phyloP scores from a whole-genome alignment of 202 grass and related monocot species.

The Brachypodium distachyon region DNA sequence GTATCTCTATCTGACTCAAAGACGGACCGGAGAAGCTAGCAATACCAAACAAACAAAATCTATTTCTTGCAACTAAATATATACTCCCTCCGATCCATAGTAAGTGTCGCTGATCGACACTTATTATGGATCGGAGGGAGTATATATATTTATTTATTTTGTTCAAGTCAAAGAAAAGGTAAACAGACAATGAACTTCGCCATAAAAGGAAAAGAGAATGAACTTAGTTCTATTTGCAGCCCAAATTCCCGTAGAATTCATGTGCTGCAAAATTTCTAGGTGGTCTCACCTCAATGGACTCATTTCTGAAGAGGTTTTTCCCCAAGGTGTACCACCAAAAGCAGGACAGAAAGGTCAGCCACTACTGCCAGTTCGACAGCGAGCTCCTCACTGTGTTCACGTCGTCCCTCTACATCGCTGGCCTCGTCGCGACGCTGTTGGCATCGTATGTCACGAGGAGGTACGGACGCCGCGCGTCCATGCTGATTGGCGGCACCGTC shows the following conservation, averaged over 20 bases:
- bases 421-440: slow-evolving; percentile 56
- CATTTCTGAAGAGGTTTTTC: slow-evolving; percentile 79
- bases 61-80: not conserved
- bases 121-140: no score
- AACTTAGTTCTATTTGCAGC: not conserved
- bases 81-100: no score
- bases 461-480: slow-evolving; percentile 66
- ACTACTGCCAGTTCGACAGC: slow-evolving; percentile 80
- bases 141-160: no score
- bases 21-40: not conserved
- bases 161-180: no score
- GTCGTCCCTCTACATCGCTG: slow-evolving; percentile 69
- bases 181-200: no score
- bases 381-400: slow-evolving; percentile 74
- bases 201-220: no score
- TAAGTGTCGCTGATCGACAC: no score
- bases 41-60: not conserved
- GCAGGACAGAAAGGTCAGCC: slow-evolving; percentile 34
- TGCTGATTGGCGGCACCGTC: slow-evolving; percentile 57
- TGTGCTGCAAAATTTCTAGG: slow-evolving; percentile 18
- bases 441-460: slow-evolving; percentile 52
- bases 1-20: not conserved
- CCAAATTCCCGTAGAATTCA: not conserved
- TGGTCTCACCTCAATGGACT: slow-evolving; percentile 63
- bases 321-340: slow-evolving; percentile 57